Base-by-base conservation (phyloP, 768 basidiomycete genomes). In the Mycena filopes region DNA sequence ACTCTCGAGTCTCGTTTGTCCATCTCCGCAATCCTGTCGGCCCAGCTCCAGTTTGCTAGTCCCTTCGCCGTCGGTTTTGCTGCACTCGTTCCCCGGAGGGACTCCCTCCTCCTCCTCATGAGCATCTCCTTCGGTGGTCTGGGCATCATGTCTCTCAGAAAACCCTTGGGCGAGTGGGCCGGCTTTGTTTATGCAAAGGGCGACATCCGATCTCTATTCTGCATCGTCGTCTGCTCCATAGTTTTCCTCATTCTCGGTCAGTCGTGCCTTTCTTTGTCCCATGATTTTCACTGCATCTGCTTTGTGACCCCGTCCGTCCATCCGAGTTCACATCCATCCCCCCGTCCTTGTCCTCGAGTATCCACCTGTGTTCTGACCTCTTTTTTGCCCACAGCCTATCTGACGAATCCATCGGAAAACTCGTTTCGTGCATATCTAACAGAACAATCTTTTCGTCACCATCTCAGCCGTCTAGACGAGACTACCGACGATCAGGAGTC, bases 401-500 rank as follows among this genome's bases (percentile, higher is more conserved):
- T 96, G 75, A 94, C 95, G 36, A 99, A 98, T 78, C 97, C 97
- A 25, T 89, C 91, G 60, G 96, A 98, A 78, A 89, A 89, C 49
- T 95, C 95, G 9, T 98, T 99, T 79, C 89, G 96, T 55, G 84
- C 95, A 21, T 96, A 94, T 80, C 89, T 99, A 70, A 99, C 96
- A n/a, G 96, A 98, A 74, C 93, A 94, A 74, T 96, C 95, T 26
- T 98, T 99, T 77, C 93, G 96, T 55, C 93, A 94, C 59, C 96
- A 98, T 77, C 86, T 98, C 65, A 93, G 89, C 65, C 90, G 90
- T 59, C 87, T 98, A 72, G 91, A 96, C 71, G 90, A 90, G 71
- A 81, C 79, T 49, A 74, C 79, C 61, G 89, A 90, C 60, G 79
- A 84, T 60, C 82, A 86, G 61, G 74, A 74, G 57, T 70, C 77